Conservation (phyloP, 2,329 filamentous ascomycete species). For the Talaromyces sp. region DNA sequence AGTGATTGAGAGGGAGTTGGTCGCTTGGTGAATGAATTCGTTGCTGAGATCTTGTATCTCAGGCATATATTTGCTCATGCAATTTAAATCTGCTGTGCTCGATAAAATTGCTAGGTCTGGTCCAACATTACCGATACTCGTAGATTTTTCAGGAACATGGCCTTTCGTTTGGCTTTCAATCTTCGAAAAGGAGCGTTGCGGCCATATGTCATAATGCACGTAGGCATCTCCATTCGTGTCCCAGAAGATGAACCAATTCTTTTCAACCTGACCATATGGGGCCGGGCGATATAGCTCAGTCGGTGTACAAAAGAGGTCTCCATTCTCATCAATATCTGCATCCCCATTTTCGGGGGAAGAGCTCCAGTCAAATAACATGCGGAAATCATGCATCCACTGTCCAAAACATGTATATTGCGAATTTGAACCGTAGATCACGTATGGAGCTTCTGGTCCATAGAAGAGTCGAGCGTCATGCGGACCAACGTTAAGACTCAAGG, state of each 20-base stretch:
- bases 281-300: conserved; percentile 49
- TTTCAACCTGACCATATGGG: conserved; percentile 46
- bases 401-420: conserved; percentile 52
- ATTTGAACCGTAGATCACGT: conserved; percentile 52
- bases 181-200: conserved; percentile 45
- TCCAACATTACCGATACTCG: conserved; percentile 27
- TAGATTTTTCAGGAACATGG: conserved; percentile 21
- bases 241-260: conserved; percentile 62
- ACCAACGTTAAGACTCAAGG: conserved; percentile 42
- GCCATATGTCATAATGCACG: conserved; percentile 49
- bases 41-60: conserved; percentile 20
- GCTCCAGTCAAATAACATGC: conserved; percentile 43
- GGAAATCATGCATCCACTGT: conserved; percentile 52
- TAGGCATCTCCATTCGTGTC: conserved; percentile 43
- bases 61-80: conserved; percentile 45
- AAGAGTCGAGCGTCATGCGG: conserved; percentile 57
- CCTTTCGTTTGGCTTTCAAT: conserved; percentile 19
- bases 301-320: conserved; percentile 31
- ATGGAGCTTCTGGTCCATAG: conserved; percentile 47
- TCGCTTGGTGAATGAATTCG: conserved; percentile 54
- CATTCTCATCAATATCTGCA: not conserved
- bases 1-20: conserved; percentile 53
- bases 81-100: conserved; percentile 36
- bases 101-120: conserved; percentile 41
- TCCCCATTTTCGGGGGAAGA: conserved; percentile 12